Evolutionary conservation across 106 monocot species (phyloP).

Genomic region (Dendrobium huoshanense): DNA sequence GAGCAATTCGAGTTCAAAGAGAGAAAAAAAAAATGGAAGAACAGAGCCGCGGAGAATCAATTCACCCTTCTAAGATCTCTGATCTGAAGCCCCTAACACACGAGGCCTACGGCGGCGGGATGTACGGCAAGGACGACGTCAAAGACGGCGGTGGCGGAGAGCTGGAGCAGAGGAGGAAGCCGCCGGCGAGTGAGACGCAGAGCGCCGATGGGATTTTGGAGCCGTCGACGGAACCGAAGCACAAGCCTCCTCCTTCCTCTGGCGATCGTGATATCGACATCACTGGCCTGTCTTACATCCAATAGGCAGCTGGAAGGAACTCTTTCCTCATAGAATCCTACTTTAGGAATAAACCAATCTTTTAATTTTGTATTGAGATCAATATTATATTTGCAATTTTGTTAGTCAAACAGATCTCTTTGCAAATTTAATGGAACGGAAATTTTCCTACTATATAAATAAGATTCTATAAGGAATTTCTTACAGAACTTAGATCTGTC

Average conservation of each 20-base stretch:
- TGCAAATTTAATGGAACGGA: too few species aligned
- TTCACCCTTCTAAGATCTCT: conserved; percentile 21
- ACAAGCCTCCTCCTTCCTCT: conserved; percentile 66
- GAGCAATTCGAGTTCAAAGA: too few species aligned
- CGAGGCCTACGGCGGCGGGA: conserved; percentile 71
- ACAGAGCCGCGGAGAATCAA: neutral
- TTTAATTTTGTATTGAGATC: too few species aligned
- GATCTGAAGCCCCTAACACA: conserved; percentile 54
- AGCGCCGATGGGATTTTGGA: conserved; percentile 65
- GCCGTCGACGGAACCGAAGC: conserved; percentile 23
- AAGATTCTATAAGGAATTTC: too few species aligned
- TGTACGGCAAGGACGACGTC: conserved; percentile 60
- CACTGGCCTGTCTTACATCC: conserved; percentile 80
- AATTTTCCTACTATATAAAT: too few species aligned
- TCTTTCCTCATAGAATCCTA: too few species aligned
- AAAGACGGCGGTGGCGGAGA: neutral
- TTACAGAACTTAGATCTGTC: too few species aligned
- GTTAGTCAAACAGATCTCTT: too few species aligned
- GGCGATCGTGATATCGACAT: conserved; percentile 76
- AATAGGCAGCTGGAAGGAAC: conserved; percentile 23
- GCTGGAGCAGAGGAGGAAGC: conserved; percentile 10
- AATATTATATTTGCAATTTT: too few species aligned
- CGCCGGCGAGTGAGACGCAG: conserved; percentile 66
- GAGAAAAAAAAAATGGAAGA: neutral
- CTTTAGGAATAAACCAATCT: too few species aligned